Evolutionary conservation across 2,329 filamentous ascomycete species (phyloP).

Genomic region (Colletotrichum viniferum): DNA sequence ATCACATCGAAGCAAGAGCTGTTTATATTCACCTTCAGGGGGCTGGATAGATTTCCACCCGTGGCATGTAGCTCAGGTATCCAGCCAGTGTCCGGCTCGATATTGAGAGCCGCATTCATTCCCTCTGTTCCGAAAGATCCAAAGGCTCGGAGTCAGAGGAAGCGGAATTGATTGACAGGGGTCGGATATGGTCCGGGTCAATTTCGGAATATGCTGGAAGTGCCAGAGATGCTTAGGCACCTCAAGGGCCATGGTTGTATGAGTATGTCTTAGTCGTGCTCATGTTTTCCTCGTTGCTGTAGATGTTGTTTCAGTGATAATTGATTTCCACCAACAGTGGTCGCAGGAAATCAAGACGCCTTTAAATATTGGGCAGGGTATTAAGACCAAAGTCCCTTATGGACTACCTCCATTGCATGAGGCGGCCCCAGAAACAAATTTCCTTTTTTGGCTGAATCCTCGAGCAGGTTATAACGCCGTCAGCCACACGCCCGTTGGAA

Average conservation of each 20-base stretch:
- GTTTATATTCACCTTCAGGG: neutral
- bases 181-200: neutral
- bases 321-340: neutral
- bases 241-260: neutral
- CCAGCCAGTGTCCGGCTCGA: neutral
- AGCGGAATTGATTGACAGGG: neutral
- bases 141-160: neutral
- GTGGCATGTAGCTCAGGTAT: neutral
- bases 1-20: neutral
- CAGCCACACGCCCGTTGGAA: neutral
- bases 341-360: neutral
- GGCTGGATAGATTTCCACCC: neutral
- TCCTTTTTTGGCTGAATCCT: neutral
- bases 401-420: neutral
- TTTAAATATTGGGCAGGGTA: neutral
- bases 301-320: neutral
- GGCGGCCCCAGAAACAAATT: neutral
- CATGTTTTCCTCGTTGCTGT: neutral
- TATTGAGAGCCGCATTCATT: neutral
- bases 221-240: neutral
- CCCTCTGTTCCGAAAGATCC: neutral
- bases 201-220: neutral
- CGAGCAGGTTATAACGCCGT: neutral
- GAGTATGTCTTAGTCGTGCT: neutral
- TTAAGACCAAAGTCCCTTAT: neutral